phyloP scores from a whole-genome alignment of 169 alveolate genomes.

The Miamiensis avidus region DNA sequence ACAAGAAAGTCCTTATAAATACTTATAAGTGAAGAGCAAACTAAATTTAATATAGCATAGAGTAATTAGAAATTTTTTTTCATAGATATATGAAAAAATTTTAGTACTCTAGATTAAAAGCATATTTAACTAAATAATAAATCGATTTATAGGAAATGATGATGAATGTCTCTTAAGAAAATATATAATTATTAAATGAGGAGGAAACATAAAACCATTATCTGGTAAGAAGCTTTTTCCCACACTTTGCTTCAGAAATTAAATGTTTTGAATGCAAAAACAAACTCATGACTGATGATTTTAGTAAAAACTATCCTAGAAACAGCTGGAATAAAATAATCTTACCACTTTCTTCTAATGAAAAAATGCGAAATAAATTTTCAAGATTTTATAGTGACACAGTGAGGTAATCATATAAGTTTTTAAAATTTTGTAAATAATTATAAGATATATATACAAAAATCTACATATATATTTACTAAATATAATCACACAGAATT shows the following conservation, averaged over 20 bases:
- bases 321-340: not conserved
- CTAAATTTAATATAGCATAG: not conserved
- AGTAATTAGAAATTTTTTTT: not conserved
- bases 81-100: too few relatives aligned
- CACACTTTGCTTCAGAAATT: not conserved
- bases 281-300: not conserved
- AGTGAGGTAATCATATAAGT: not conserved
- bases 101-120: too few relatives aligned
- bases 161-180: not conserved
- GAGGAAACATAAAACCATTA: not conserved
- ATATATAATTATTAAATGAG: too few relatives aligned
- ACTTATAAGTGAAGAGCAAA: not conserved
- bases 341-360: not conserved
- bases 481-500: not conserved
- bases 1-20: not conserved
- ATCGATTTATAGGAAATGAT: not conserved
- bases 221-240: not conserved
- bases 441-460: too few relatives aligned
- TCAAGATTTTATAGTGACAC: not conserved
- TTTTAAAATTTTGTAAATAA: too few relatives aligned
- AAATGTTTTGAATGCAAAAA: not conserved
- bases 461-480: not conserved
- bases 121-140: too few relatives aligned
- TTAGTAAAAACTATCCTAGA: not conserved
- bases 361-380: not conserved